These are phyloP conservation scores for Phlyctochytrium bullatum DNA, from an alignment of 192 early-diverging fungal species.

Conservation along the genomic window DNA sequence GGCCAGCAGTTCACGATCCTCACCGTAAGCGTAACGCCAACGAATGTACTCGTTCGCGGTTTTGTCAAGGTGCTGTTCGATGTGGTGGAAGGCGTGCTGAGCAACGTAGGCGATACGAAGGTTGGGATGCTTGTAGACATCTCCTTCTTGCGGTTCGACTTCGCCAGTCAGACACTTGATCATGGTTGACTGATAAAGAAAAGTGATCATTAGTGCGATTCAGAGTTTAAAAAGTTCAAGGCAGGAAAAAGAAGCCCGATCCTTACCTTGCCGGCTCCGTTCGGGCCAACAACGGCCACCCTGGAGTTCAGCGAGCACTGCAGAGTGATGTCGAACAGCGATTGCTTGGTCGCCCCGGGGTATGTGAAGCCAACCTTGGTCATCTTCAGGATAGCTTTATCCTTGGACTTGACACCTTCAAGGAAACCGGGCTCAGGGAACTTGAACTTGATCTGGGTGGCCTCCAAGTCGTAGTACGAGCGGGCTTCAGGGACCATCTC, in stretches of 20 bases:
- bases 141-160: constrained; percentile 63
- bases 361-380: constrained; percentile 72
- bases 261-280: constrained; percentile 73
- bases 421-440: constrained; percentile 78
- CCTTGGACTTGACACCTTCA: constrained; percentile 75
- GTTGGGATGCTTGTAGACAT: constrained; percentile 78
- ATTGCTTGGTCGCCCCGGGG: constrained; percentile 59
- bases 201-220: neutral
- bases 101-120: constrained; percentile 83
- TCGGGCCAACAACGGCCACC: constrained; percentile 77
- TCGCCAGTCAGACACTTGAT: constrained; percentile 81
- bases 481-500: constrained; percentile 71
- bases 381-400: constrained; percentile 78
- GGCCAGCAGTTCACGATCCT: constrained; percentile 70
- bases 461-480: constrained; percentile 73
- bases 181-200: constrained; percentile 56
- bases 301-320: constrained; percentile 73
- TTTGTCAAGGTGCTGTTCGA: constrained; percentile 79
- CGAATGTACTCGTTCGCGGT: constrained; percentile 82
- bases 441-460: constrained; percentile 59
- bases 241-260: neutral
- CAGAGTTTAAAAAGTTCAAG: neutral
- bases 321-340: constrained; percentile 62
- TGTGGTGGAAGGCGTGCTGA: constrained; percentile 85
- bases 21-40: constrained; percentile 79